A percentile compares a stretch with the other conserved stretches of the same genome.
These are phyloP conservation scores for Cokeromyces recurvatus DNA, from an alignment of 371 early-diverging fungal genomes.

Conservation along the genomic window DNA sequence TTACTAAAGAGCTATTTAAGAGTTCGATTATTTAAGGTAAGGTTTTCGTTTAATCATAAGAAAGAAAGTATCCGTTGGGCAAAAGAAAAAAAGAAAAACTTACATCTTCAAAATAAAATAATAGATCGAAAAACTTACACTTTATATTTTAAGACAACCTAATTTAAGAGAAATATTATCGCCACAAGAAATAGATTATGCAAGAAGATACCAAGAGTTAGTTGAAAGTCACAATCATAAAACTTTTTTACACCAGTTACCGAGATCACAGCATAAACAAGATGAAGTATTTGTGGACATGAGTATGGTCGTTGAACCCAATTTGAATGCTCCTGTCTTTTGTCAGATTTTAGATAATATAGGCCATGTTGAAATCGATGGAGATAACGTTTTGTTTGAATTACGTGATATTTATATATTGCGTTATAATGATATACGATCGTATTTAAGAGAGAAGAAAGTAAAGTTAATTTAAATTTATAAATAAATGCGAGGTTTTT, in stretches of 20 bases:
- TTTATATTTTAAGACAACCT: constrained; percentile 32
- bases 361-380: constrained; percentile 33
- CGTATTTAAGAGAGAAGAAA: constrained; percentile 14
- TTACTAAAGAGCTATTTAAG: constrained; percentile 71
- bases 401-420: constrained; percentile 18
- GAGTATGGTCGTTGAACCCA: constrained; percentile 58
- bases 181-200: constrained; percentile 44
- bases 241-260: constrained; percentile 52
- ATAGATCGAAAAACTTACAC: constrained; percentile 49
- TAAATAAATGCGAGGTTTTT: no score
- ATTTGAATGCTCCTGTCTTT: constrained; percentile 72
- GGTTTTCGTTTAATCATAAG: no score
- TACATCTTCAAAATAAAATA: not conserved
- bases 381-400: constrained; percentile 1
- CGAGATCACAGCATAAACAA: constrained; percentile 51
- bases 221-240: constrained; percentile 41
- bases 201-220: constrained; percentile 41
- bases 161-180: constrained; percentile 37
- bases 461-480: constrained; percentile 23
- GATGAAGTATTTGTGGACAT: constrained; percentile 37
- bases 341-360: constrained; percentile 53
- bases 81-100: not conserved
- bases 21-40: constrained; percentile 62
- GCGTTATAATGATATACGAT: constrained; percentile 22
- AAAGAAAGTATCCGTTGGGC: not conserved